These are phyloP conservation scores for Tuber melanosporum DNA, from an alignment of 495 filamentous ascomycete genomes.

Conservation along the genomic window DNA sequence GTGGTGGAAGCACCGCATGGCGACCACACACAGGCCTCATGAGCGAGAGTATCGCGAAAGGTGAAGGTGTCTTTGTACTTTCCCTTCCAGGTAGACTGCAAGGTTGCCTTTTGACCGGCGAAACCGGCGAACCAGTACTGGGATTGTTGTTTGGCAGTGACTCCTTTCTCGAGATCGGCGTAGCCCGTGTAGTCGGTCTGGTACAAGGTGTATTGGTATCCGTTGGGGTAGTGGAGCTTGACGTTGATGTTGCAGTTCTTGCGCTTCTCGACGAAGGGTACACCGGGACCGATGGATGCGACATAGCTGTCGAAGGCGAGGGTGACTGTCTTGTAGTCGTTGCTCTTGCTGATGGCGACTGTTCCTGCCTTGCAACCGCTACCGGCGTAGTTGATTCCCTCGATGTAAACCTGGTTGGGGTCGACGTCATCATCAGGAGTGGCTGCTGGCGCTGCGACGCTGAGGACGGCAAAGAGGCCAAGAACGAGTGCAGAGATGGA, in stretches of 20 bases:
- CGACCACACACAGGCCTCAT: conserved; percentile 52
- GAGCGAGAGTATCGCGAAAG: background rate
- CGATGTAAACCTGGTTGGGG: conserved; percentile 24
- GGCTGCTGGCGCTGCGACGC: conserved; percentile 10
- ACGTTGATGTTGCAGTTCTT: conserved; percentile 60
- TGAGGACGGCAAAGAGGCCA: conserved; percentile 12
- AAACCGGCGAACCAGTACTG: conserved; percentile 56
- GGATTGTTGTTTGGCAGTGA: conserved; percentile 53
- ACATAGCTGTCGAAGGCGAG: conserved; percentile 27
- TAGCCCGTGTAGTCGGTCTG: conserved; percentile 55
- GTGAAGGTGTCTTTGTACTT: background rate
- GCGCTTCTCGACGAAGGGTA: conserved; percentile 34
- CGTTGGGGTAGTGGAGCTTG: conserved; percentile 53
- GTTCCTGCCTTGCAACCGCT: conserved; percentile 28
- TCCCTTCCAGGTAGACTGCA: background rate
- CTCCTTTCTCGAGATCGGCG: conserved; percentile 50
- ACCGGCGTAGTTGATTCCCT: conserved; percentile 29
- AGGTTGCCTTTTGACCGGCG: conserved; percentile 25
- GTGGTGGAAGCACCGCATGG: conserved; percentile 46
- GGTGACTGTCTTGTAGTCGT: conserved; percentile 26
- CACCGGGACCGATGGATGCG: conserved; percentile 42
- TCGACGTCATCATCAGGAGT: conserved; percentile 2
- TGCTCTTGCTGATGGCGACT: conserved; percentile 12
- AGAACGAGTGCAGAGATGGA: conserved; percentile 9
- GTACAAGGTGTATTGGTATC: conserved; percentile 55